These are phyloP conservation scores for Gossypium sturtianum DNA, from an alignment of 345 rosid species.

Conservation along the genomic window DNA sequence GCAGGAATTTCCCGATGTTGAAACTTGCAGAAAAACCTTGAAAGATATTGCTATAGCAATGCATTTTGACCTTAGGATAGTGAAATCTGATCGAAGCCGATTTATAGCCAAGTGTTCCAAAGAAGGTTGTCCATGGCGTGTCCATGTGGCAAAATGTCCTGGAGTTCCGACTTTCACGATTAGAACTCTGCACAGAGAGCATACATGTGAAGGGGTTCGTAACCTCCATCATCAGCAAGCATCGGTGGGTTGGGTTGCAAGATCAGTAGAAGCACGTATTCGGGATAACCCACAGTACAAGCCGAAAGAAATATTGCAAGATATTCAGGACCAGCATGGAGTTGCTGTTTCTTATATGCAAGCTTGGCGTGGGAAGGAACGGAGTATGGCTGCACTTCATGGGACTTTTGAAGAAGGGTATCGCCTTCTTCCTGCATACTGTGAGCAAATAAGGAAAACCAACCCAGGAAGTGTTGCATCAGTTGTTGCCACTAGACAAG, in stretches of 20 bases:
- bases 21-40: slow-evolving; percentile 84
- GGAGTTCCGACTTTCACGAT: slow-evolving; percentile 72
- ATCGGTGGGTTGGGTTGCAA: slow-evolving; percentile 99
- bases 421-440: slow-evolving; percentile 78
- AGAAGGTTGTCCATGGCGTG: slow-evolving; percentile 99
- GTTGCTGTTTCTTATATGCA: slow-evolving; percentile 99
- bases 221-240: slow-evolving; percentile 97
- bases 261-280: slow-evolving; percentile 86
- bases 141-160: slow-evolving; percentile 93
- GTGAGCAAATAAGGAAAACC: slow-evolving; percentile 71
- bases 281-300: slow-evolving; percentile 92
- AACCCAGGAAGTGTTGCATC: slow-evolving; percentile 91
- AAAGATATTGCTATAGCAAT: slow-evolving; percentile 90
- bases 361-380: slow-evolving; percentile 99
- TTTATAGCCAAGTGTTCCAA: slow-evolving; percentile 95
- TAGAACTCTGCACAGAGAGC: slow-evolving; percentile 69
- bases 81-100: slow-evolving; percentile 93
- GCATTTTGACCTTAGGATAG: slow-evolving; percentile 91
- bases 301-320: slow-evolving; percentile 91
- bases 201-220: slow-evolving; percentile 91
- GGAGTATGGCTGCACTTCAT: slow-evolving; percentile 98
- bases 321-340: slow-evolving; percentile 87
- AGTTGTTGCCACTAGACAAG: slow-evolving; percentile 68
- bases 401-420: slow-evolving; percentile 98
- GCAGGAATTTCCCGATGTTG: slow-evolving; percentile 92